Conservation (phyloP, 2,329 filamentous ascomycete genomes). For the Trichocomaceae sp. region DNA sequence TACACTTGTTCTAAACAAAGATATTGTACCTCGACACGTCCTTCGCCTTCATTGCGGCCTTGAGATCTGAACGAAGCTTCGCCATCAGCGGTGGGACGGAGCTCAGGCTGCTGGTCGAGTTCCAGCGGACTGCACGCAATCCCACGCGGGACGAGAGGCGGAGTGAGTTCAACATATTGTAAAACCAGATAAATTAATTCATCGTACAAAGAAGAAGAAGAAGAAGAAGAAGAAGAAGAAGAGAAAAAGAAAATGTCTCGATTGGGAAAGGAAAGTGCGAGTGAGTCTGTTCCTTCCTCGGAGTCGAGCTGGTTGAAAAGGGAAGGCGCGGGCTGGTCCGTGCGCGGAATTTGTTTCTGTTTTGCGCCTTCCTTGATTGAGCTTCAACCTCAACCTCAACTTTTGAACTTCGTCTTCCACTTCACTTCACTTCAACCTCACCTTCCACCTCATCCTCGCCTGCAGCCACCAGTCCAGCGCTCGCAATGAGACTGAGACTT, state of each 20-base stretch:
- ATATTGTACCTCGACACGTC: slow-evolving; percentile 38
- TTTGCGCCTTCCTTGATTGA: slow-evolving; percentile 6
- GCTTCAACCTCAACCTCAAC: no score
- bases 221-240: background rate
- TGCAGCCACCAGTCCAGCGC: slow-evolving; percentile 2
- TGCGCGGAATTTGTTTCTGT: slow-evolving; percentile 32
- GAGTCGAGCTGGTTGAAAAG: no score
- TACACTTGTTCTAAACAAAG: background rate
- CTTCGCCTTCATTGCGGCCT: slow-evolving; percentile 45
- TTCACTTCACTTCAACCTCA: no score
- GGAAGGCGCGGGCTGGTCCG: slow-evolving; percentile 22
- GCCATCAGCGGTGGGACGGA: slow-evolving; percentile 38
- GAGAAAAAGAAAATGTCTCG: no score
- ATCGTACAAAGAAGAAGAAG: no score
- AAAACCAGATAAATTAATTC: no score
- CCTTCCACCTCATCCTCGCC: no score
- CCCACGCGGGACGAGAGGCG: slow-evolving; percentile 24
- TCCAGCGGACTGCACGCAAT: slow-evolving; percentile 32
- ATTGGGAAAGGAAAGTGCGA: no score
- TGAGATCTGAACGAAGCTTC: slow-evolving; percentile 42
- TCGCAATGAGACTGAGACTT: slow-evolving; percentile 6
- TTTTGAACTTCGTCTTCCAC: no score
- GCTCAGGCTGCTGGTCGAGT: slow-evolving; percentile 32
- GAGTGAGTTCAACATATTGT: slow-evolving; percentile 28
- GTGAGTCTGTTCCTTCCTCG: no score